Evolutionary conservation across 768 basidiomycete genomes (phyloP).

Genomic region (Saitozyma sp.): DNA sequence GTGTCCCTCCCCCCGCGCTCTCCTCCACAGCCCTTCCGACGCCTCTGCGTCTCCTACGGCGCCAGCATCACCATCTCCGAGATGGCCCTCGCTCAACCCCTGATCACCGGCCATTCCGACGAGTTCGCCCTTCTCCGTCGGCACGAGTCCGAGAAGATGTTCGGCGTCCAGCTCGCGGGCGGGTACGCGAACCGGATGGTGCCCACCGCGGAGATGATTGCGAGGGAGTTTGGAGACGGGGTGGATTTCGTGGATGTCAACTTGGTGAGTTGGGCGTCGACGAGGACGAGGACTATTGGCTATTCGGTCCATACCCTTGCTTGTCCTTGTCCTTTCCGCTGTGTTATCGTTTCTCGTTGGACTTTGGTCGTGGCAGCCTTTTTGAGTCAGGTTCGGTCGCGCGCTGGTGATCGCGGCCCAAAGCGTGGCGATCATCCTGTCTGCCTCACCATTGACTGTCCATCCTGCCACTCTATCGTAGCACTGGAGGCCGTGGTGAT

Average conservation of each 20-base stretch:
- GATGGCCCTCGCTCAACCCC: slow-evolving; percentile 92
- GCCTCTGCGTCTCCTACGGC: slow-evolving; percentile 79
- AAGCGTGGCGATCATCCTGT: no score
- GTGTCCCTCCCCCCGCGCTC: not conserved
- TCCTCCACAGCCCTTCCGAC: slow-evolving; percentile 76
- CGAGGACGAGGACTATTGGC: no score
- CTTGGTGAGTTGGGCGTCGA: slow-evolving; percentile 20
- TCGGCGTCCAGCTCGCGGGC: slow-evolving; percentile 91
- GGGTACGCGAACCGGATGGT: slow-evolving; percentile 75
- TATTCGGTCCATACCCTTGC: no score
- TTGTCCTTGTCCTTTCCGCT: no score
- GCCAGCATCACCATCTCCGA: slow-evolving; percentile 95
- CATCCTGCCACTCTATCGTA: no score
- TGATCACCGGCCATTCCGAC: slow-evolving; percentile 81
- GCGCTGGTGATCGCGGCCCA: no score
- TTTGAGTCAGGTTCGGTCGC: no score
- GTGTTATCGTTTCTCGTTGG: no score
- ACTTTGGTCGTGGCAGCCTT: no score
- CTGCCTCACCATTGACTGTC: no score
- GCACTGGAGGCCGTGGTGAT: no score
- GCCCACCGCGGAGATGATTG: slow-evolving; percentile 76
- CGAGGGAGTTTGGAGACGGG: slow-evolving; percentile 63
- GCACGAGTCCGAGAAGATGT: slow-evolving; percentile 80
- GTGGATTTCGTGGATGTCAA: slow-evolving; percentile 94
- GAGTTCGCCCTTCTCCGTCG: slow-evolving; percentile 92